Conservation (phyloP, 75 land plant genomes). For the Larix kaempferi region DNA sequence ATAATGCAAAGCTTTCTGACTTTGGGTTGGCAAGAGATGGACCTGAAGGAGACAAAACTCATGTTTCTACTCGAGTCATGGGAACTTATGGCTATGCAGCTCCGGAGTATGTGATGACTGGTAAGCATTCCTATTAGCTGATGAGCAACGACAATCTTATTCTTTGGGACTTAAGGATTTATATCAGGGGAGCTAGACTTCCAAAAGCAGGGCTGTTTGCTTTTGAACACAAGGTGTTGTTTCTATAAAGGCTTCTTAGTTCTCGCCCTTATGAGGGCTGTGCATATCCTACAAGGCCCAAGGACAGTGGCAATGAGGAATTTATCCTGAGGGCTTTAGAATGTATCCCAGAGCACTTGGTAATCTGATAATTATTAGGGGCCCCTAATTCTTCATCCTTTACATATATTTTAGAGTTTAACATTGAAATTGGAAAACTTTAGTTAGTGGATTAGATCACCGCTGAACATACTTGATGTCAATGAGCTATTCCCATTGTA, state of each 20-base stretch:
- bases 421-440: no score
- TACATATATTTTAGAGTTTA: no score
- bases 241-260: not conserved
- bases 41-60: slow-evolving; percentile 56
- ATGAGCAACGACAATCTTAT: not conserved
- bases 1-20: slow-evolving; percentile 84
- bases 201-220: slow-evolving; percentile 4
- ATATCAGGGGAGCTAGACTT: not conserved
- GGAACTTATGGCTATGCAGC: slow-evolving; percentile 78
- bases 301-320: not conserved
- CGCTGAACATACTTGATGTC: no score
- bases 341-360: not conserved
- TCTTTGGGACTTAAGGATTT: not conserved
- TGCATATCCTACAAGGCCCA: not conserved
- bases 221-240: not conserved
- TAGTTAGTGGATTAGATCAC: no score
- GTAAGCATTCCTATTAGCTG: slow-evolving; percentile 17
- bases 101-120: slow-evolving; percentile 67
- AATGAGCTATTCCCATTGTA: no score
- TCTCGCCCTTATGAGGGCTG: not conserved
- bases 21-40: slow-evolving; percentile 69
- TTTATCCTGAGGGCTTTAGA: not conserved
- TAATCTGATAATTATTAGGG: not conserved
- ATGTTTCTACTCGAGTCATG: slow-evolving; percentile 69
- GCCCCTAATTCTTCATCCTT: not conserved